These are phyloP conservation scores for Chytridium lagenaria DNA, from an alignment of 371 early-diverging fungal genomes.

Conservation along the genomic window DNA sequence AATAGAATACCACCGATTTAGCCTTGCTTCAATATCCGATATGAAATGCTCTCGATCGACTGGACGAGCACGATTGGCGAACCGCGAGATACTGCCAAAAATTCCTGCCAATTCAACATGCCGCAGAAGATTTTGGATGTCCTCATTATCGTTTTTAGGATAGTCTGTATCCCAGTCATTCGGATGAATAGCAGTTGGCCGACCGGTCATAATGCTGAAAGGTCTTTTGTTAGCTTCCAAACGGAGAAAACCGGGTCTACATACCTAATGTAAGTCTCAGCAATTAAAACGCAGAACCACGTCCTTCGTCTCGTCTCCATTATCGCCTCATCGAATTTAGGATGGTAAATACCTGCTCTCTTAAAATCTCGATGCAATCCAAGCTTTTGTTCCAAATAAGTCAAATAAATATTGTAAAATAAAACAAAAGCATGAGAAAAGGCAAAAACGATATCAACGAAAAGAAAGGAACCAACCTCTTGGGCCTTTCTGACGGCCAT, in stretches of 20 bases:
- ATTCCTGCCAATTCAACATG: conserved; percentile 30
- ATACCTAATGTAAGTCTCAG: conserved; percentile 28
- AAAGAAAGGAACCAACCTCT: no score
- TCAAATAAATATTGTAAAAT: no score
- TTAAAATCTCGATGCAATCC: conserved; percentile 31
- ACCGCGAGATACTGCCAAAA: conserved; percentile 22
- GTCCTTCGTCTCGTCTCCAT: conserved; percentile 23
- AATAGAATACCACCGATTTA: conserved; percentile 19
- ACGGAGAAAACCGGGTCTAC: neutral
- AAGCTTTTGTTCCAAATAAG: no score
- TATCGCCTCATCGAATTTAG: neutral
- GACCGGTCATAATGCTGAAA: conserved; percentile 25
- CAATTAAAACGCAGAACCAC: conserved; percentile 33
- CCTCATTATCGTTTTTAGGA: conserved; percentile 14
- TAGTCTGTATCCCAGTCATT: conserved; percentile 34
- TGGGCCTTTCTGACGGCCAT: conserved; percentile 32
- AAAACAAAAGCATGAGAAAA: no score
- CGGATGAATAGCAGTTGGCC: conserved; percentile 27
- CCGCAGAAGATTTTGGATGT: conserved; percentile 4
- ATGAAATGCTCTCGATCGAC: conserved; percentile 15
- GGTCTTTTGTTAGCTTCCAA: neutral
- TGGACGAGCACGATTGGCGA: conserved; percentile 29
- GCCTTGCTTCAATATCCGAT: neutral
- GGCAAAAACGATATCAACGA: no score
- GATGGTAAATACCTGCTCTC: conserved; percentile 22